Percentiles rank a stretch among this genome's conserved stretches.
Conservation (phyloP, 2,329 filamentous ascomycete genomes). For the Diaporthe aspalathi region DNA sequence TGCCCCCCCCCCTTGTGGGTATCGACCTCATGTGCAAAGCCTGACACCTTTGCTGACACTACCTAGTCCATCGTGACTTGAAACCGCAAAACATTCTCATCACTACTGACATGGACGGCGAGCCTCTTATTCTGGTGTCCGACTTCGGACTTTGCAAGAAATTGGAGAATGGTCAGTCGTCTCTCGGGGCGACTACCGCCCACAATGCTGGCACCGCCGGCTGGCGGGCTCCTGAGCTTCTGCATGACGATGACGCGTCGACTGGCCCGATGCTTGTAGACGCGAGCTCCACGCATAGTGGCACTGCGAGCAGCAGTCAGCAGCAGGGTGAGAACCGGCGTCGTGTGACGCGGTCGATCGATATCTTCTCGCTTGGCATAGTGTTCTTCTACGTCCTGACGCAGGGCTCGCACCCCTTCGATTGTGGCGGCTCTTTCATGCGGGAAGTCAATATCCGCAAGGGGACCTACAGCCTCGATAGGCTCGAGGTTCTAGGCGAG, state of each 20-base stretch:
- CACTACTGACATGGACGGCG: conserved; percentile 72
- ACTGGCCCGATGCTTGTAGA: conserved; percentile 57
- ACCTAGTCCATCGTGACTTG: conserved; percentile 82
- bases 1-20: not conserved
- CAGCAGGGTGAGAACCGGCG: conserved; percentile 53
- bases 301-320: conserved; percentile 68
- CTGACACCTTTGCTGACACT: not conserved
- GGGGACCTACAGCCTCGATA: conserved; percentile 78
- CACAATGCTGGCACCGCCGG: conserved; percentile 94
- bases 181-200: conserved; percentile 92
- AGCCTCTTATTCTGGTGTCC: conserved; percentile 89
- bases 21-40: not conserved
- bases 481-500: conserved; percentile 81
- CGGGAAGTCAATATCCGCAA: conserved; percentile 98
- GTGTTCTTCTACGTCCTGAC: conserved; percentile 99
- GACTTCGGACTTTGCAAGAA: conserved; percentile 99
- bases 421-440: conserved; percentile 94
- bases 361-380: conserved; percentile 95
- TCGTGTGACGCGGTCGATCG: conserved; percentile 93
- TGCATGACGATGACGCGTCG: conserved; percentile 80
- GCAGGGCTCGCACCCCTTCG: conserved; percentile 90
- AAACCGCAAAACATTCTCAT: conserved; percentile 99
- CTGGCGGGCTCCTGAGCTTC: conserved; percentile 94
- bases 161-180: conserved; percentile 92
- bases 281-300: conserved; percentile 68